Percentiles rank a stretch among this genome's conserved stretches.
Evolutionary conservation across 192 early-diverging fungal genomes (phyloP).

Genomic region (Rhizophagus prolifer): DNA sequence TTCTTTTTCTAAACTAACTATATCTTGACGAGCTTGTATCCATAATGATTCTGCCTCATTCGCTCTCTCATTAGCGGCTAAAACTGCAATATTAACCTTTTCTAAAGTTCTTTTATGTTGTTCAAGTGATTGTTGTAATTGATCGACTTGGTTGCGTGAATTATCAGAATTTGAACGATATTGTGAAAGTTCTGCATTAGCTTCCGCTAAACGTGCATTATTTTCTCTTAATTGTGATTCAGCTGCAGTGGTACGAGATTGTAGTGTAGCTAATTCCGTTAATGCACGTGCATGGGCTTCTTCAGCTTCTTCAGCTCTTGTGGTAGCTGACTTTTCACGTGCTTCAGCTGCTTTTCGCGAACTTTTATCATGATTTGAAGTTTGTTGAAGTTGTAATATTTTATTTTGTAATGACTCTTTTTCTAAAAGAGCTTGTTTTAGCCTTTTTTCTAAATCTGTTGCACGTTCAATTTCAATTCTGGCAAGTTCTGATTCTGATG

Average conservation of each 20-base stretch:
- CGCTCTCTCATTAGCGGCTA: slow-evolving; percentile 42
- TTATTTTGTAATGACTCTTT: slow-evolving; percentile 38
- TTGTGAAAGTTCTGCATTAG: slow-evolving; percentile 37
- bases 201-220: slow-evolving; percentile 35
- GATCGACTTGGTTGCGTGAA: slow-evolving; percentile 30
- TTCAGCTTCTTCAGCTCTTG: slow-evolving; percentile 51
- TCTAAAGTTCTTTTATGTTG: slow-evolving; percentile 47
- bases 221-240: slow-evolving; percentile 45
- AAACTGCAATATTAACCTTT: slow-evolving; percentile 40
- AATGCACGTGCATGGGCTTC: slow-evolving; percentile 49
- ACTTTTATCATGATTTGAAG: slow-evolving; percentile 44
- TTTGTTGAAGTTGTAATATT: slow-evolving; percentile 47
- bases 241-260: slow-evolving; percentile 42
- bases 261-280: slow-evolving; percentile 43
- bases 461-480: slow-evolving; percentile 45
- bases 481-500: slow-evolving; percentile 36
- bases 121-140: slow-evolving; percentile 41
- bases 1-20: slow-evolving; percentile 37
- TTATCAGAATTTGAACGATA: slow-evolving; percentile 37
- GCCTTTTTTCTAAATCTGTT: slow-evolving; percentile 43
- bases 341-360: slow-evolving; percentile 47
- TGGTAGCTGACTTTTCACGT: slow-evolving; percentile 43
- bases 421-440: slow-evolving; percentile 41
- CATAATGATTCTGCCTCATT: slow-evolving; percentile 42
- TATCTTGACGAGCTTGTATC: slow-evolving; percentile 43